phyloP scores from a whole-genome alignment of 345 rosid species.

The Brassica nigra region DNA sequence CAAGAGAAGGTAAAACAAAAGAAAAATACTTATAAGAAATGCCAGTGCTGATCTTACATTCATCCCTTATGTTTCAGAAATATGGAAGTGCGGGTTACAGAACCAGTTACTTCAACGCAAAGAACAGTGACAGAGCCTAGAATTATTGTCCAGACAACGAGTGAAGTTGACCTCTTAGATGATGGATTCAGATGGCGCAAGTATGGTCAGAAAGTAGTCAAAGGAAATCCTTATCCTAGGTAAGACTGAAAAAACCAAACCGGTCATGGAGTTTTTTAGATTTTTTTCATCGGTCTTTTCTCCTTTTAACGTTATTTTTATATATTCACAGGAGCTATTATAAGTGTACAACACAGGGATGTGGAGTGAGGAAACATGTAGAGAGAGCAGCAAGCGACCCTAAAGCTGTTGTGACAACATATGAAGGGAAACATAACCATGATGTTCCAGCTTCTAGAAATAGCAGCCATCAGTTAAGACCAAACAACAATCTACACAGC shows the following conservation, averaged over 20 bases:
- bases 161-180: constrained; percentile 93
- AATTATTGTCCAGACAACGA: constrained; percentile 84
- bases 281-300: not conserved
- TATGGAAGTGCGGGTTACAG: constrained; percentile 51
- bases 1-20: constrained; percentile 61
- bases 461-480: constrained; percentile 56
- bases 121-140: constrained; percentile 74
- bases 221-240: constrained; percentile 94
- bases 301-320: no score
- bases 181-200: constrained; percentile 95
- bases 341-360: constrained; percentile 83
- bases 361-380: constrained; percentile 87
- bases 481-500: constrained; percentile 38
- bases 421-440: constrained; percentile 92
- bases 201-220: constrained; percentile 94
- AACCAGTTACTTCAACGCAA: constrained; percentile 55
- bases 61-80: constrained; percentile 45
- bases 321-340: constrained; percentile 74
- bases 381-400: constrained; percentile 91
- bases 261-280: not conserved
- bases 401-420: constrained; percentile 89
- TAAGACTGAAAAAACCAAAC: constrained; percentile 14
- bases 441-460: constrained; percentile 67
- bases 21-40: not conserved
- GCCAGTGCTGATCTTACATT: not conserved